phyloP scores from a whole-genome alignment of 75 land plant genomes.

The Isoetes taiwanensis region DNA sequence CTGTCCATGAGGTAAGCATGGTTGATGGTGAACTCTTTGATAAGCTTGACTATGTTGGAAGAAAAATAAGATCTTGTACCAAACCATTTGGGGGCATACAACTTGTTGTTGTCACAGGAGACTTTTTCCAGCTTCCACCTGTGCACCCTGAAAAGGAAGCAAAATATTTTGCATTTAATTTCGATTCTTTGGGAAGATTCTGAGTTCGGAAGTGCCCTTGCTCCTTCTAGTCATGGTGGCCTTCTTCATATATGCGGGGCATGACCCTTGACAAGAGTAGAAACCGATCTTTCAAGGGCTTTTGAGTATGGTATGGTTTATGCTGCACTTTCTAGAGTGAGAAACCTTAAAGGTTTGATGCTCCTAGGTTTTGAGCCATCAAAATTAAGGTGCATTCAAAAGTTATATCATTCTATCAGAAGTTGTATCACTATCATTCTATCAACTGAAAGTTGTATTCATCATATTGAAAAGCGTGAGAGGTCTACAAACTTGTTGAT shows the following conservation, averaged over 20 bases:
- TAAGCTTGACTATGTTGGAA: constrained; percentile 41
- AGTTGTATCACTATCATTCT: too few relatives aligned
- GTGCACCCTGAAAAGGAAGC: constrained; percentile 10
- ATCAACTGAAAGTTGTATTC: too few relatives aligned
- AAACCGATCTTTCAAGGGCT: constrained; percentile 45
- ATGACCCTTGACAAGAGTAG: constrained; percentile 54
- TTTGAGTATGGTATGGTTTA: constrained; percentile 74
- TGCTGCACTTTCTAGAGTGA: constrained; percentile 65
- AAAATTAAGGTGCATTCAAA: constrained; percentile 43
- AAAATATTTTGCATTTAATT: constrained; percentile 57
- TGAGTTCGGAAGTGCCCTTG: too few relatives aligned
- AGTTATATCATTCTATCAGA: constrained; percentile 45
- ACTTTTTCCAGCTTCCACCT: constrained; percentile 70
- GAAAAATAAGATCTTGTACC: constrained; percentile 11
- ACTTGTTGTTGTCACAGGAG: constrained; percentile 57
- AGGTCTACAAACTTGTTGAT: too few relatives aligned
- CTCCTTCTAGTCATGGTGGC: too few relatives aligned
- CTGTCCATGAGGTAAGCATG: constrained; percentile 82
- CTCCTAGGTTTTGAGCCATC: constrained; percentile 43
- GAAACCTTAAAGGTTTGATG: constrained; percentile 39
- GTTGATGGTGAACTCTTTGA: constrained; percentile 54
- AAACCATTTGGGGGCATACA: constrained; percentile 52
- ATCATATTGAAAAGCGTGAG: too few relatives aligned
- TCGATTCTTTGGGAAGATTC: too few relatives aligned
- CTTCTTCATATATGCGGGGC: too few relatives aligned